Conservation (phyloP, 768 basidiomycete genomes). For the Galerina marginata region DNA sequence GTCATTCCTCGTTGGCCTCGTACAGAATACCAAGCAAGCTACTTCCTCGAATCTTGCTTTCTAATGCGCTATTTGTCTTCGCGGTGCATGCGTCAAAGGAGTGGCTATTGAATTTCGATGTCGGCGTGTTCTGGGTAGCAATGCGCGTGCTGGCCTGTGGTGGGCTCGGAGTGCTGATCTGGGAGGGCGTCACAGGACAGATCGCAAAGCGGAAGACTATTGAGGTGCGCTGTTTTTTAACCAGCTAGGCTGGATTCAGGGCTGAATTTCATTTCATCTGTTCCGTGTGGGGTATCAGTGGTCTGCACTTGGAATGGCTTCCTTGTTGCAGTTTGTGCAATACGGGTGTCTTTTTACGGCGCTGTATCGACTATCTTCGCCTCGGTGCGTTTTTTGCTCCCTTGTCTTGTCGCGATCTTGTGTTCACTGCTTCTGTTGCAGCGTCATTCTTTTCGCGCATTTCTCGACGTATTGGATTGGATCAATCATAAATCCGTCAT, state of each 20-base stretch:
- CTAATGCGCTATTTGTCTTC: conserved; percentile 67
- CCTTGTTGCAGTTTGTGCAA: conserved; percentile 70
- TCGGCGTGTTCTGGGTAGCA: conserved; percentile 77
- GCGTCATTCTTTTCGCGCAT: conserved; percentile 72
- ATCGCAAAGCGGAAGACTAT: conserved; percentile 57
- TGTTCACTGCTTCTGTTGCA: conserved; percentile 30
- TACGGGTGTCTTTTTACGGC: conserved; percentile 72
- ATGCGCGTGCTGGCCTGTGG: conserved; percentile 76
- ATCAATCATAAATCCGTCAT: conserved; percentile 51
- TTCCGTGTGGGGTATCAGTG: conserved; percentile 48
- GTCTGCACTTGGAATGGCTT: conserved; percentile 71
- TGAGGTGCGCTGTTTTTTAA: conserved; percentile 53
- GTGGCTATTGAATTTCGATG: conserved; percentile 67
- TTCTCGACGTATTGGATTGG: conserved; percentile 73
- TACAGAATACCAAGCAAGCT: conserved; percentile 57
- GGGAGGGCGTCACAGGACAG: conserved; percentile 63
- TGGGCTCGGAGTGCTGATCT: conserved; percentile 66
- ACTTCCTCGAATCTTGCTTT: conserved; percentile 60
- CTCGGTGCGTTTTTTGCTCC: conserved; percentile 52
- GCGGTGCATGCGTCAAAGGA: conserved; percentile 70
- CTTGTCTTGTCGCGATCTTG: neutral
- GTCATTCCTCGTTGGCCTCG: conserved; percentile 1
- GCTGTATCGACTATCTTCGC: conserved; percentile 68
- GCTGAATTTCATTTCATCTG: too few relatives aligned
- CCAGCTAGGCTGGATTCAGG: too few relatives aligned